phyloP scores from a whole-genome alignment of 2,329 filamentous ascomycete genomes.

The Ceratocystis lukuohia region DNA sequence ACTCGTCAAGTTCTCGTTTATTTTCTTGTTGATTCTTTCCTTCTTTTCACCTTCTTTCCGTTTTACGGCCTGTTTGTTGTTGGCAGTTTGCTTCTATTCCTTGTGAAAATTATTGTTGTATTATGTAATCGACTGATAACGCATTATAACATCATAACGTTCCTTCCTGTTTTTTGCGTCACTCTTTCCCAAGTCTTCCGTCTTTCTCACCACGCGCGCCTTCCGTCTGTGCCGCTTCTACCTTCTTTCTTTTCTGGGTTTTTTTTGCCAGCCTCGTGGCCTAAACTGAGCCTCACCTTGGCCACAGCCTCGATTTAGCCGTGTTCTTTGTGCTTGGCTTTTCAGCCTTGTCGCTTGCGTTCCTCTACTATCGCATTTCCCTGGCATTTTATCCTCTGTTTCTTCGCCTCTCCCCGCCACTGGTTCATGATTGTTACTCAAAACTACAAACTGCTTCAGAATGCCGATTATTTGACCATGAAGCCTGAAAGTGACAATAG shows the following conservation, averaged over 20 bases:
- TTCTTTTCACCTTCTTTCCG: too few species aligned
- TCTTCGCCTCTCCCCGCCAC: neutral
- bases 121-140: too few species aligned
- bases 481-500: constrained; percentile 21
- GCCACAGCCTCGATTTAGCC: neutral
- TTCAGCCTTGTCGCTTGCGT: neutral
- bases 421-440: constrained; percentile 11
- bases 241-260: neutral
- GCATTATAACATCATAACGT: too few species aligned
- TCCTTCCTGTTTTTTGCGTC: too few species aligned
- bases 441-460: constrained; percentile 18
- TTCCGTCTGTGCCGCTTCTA: neutral
- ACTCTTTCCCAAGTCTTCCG: too few species aligned
- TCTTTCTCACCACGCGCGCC: too few species aligned
- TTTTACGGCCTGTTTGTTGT: too few species aligned
- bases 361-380: neutral
- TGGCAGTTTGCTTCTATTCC: too few species aligned
- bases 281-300: neutral
- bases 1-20: too few species aligned
- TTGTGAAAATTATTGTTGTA: too few species aligned
- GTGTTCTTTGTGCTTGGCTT: neutral
- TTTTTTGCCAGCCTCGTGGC: neutral
- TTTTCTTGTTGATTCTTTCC: too few species aligned
- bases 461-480: constrained; percentile 13
- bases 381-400: neutral